phyloP scores from a whole-genome alignment of 345 rosid genomes.

The Eucalyptus erythrocorys region DNA sequence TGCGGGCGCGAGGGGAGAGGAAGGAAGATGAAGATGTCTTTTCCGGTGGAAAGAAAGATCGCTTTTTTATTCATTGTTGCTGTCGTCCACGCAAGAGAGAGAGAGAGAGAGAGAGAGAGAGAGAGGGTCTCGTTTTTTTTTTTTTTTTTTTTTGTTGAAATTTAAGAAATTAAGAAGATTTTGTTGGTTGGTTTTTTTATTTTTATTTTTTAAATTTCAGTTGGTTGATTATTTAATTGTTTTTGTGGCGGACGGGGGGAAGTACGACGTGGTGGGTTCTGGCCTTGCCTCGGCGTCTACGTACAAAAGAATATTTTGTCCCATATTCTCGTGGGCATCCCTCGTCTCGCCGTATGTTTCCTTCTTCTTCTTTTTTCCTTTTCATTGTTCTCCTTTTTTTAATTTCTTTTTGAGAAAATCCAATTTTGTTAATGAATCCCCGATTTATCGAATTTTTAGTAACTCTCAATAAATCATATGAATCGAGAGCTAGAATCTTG shows the following conservation, averaged over 20 bases:
- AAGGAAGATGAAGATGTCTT: background rate
- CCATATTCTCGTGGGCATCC: background rate
- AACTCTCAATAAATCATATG: background rate
- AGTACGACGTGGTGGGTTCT: background rate
- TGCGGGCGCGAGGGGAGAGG: background rate
- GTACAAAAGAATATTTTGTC: background rate
- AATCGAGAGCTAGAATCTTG: background rate
- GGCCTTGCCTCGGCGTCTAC: background rate
- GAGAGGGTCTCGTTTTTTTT: too few species aligned
- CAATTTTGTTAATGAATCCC: background rate
- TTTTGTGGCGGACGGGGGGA: background rate
- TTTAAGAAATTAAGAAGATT: background rate
- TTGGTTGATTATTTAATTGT: background rate
- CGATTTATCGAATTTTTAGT: background rate
- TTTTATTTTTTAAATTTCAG: too few species aligned
- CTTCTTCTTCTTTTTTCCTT: background rate
- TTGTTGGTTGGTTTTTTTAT: background rate
- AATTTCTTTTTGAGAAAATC: background rate
- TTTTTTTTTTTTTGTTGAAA: background rate
- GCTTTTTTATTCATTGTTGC: background rate
- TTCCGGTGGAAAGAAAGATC: background rate
- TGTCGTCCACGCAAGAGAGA: background rate
- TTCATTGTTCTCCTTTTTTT: rapidly evolving
- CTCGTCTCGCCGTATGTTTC: background rate
- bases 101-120: background rate